Base-by-base conservation (phyloP, 2,329 filamentous ascomycete genomes). In the Plectosphaerella cucumerina region DNA sequence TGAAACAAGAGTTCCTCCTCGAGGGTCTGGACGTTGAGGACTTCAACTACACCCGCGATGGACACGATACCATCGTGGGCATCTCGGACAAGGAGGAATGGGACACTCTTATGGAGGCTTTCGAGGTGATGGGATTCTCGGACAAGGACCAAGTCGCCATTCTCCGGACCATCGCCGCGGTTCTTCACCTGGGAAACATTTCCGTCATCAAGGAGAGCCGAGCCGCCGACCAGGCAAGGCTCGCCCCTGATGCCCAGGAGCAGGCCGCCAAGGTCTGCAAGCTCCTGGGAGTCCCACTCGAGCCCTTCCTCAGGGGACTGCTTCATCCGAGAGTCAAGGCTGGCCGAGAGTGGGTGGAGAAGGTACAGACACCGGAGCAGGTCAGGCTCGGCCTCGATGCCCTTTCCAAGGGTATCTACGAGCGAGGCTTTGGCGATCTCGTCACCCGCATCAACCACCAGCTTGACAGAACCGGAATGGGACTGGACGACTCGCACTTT, bases 261-360 rank as follows among this genome's bases (percentile, higher is more conserved):
- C 84, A 91, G 49, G 87, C 90, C 3, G 80, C 86, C 52, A 89
- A 84, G 58, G 89, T 95, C 6, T 97, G 92, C 63, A 79, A 82
- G 43, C 80, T 99, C 23, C 80, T 97, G 5, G 93, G 92, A 1
- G 92, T 99, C 17, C 81, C 89, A 2, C 64, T 87, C 0, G 92
- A 97, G 37, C 83, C 88, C 2, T 99, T 99, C 58, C 77, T 96
- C 11, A 89, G 91, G 64, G 92, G 90, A 0, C 74, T 99, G 5
- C 77, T 99, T 11, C 94, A 97, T 63, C 94, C 94, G 10, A 89
- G 85, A 52, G 95, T 99, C 39, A 97, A 96, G 70, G 94, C 94
- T 41, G 94, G 94, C 18, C 84, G 92, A 48, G 94, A 99, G 71
- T 97, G 93, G 94, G 94, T 99, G 2, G 92, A 97, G 65, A 99